Percentiles rank a stretch among this genome's conserved stretches.
These are phyloP conservation scores for Petunia secreta DNA, from an alignment of 257 asterid genomes.

Conservation along the genomic window DNA sequence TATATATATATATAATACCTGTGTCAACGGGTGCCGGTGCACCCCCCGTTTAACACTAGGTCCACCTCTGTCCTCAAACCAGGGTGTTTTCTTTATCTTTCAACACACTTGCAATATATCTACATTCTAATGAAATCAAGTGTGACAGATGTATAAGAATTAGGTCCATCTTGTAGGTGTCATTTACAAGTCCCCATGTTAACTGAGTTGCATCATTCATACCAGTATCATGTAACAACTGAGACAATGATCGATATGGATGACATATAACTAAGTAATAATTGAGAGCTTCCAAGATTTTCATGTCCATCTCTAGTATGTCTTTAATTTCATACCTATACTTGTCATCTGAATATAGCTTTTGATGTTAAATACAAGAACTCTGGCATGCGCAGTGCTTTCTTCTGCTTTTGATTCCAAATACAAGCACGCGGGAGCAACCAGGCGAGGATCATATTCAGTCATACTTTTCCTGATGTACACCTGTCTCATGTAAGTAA, in stretches of 20 bases:
- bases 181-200: conserved; percentile 30
- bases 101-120: conserved; percentile 73
- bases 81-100: conserved; percentile 87
- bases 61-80: conserved; percentile 38
- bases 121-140: conserved; percentile 76
- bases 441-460: too few species aligned
- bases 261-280: background rate
- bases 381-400: conserved; percentile 86
- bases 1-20: too few species aligned
- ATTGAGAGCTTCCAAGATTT: conserved; percentile 30
- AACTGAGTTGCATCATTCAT: conserved; percentile 76
- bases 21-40: too few species aligned
- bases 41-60: too few species aligned
- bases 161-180: too few species aligned
- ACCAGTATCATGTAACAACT: conserved; percentile 90
- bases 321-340: conserved; percentile 79
- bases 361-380: conserved; percentile 75
- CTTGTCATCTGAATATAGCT: conserved; percentile 70
- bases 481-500: too few species aligned
- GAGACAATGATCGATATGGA: conserved; percentile 36
- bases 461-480: too few species aligned
- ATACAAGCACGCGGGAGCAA: too few species aligned
- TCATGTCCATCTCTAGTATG: conserved; percentile 96
- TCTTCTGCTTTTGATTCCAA: conserved; percentile 57
- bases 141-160: conserved; percentile 53